Conservation (phyloP, 257 asterid species). For the Gardenia jasminoides region DNA sequence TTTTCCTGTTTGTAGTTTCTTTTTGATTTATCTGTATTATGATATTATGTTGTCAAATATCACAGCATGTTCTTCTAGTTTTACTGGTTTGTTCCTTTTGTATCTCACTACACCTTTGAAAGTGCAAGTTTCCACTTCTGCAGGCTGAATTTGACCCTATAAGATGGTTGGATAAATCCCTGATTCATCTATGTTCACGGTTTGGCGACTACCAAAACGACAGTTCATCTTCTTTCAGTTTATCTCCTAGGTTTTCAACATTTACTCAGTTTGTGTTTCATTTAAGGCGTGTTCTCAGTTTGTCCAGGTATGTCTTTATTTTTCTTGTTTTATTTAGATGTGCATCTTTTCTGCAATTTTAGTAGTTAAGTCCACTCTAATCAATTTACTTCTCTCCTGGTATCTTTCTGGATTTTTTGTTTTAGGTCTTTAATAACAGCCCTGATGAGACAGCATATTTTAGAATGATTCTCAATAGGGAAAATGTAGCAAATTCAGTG, state of each 20-base stretch:
- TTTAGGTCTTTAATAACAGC: constrained; percentile 94
- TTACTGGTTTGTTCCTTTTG: not conserved
- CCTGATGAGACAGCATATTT: constrained; percentile 98
- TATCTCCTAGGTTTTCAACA: constrained; percentile 87
- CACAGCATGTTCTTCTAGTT: not conserved
- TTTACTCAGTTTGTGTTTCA: constrained; percentile 95
- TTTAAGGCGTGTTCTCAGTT: constrained; percentile 96
- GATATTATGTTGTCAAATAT: not conserved
- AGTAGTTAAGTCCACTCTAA: not conserved
- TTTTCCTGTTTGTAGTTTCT: not conserved
- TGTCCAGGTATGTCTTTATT: constrained; percentile 63
- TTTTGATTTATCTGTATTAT: not conserved
- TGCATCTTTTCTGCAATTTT: not conserved
- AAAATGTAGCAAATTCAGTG: constrained; percentile 87
- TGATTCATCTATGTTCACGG: constrained; percentile 89
- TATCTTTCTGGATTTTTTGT: constrained; percentile 23
- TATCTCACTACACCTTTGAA: not conserved
- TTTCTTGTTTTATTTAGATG: constrained; percentile 12
- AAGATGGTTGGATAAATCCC: constrained; percentile 95
- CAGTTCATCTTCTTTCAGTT: constrained; percentile 79
- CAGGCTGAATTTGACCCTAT: constrained; percentile 99
- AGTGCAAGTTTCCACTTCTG: constrained; percentile 19
- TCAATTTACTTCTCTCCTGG: not conserved
- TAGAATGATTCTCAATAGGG: constrained; percentile 88
- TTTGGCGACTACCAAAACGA: constrained; percentile 97